Evolutionary conservation across 1,139 yeast genomes (phyloP).

Genomic region (Insectozyma bohioensis): DNA sequence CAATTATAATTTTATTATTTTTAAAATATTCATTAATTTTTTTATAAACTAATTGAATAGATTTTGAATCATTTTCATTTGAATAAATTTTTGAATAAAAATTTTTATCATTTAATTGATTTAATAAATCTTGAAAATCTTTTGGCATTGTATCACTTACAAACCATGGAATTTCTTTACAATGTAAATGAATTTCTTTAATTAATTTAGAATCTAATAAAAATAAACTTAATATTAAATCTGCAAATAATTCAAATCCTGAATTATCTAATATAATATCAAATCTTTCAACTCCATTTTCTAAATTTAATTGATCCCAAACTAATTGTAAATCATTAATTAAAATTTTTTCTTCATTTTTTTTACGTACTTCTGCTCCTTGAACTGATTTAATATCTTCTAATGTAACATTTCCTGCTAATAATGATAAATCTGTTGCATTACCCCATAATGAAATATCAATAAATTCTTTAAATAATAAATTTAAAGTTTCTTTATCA

Average conservation of each 20-base stretch:
- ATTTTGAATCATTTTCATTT: conserved; percentile 18
- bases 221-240: conserved; percentile 71
- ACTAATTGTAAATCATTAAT: conserved; percentile 72
- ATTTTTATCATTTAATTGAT: conserved; percentile 52
- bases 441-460: conserved; percentile 97
- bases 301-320: conserved; percentile 46
- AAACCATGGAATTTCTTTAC: conserved; percentile 94
- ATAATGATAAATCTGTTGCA: conserved; percentile 88
- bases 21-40: conserved; percentile 50
- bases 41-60: conserved; percentile 43
- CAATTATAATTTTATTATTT: conserved; percentile 52
- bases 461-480: conserved; percentile 73
- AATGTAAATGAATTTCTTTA: conserved; percentile 70
- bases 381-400: conserved; percentile 91
- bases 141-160: conserved; percentile 91
- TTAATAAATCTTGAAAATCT: conserved; percentile 64
- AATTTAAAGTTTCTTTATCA: conserved; percentile 48
- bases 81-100: conserved; percentile 52
- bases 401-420: conserved; percentile 73
- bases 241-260: conserved; percentile 93
- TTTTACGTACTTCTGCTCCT: conserved; percentile 83
- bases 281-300: conserved; percentile 44
- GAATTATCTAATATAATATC: conserved; percentile 93
- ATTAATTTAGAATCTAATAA: conserved; percentile 70
- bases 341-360: conserved; percentile 79